Conservation (phyloP, 2,329 filamentous ascomycete species). For the Monilinia aucupariae region DNA sequence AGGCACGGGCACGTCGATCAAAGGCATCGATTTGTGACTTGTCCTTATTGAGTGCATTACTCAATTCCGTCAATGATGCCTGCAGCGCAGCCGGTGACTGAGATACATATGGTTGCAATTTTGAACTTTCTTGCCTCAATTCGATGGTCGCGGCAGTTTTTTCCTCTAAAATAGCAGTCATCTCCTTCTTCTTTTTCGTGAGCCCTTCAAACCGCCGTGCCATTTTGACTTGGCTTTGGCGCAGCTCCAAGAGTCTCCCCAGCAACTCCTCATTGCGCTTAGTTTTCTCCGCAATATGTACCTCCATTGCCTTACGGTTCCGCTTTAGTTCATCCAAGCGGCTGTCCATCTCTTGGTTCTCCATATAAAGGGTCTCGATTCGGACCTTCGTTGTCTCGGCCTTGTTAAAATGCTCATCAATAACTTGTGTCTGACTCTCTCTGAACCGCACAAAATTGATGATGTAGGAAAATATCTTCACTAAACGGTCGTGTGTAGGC, state of each 20-base stretch:
- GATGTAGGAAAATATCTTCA: constrained; percentile 94
- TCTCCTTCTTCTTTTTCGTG: constrained; percentile 70
- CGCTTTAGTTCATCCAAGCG: constrained; percentile 74
- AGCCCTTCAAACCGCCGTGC: constrained; percentile 76
- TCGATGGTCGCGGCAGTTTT: constrained; percentile 64
- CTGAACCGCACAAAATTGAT: constrained; percentile 99
- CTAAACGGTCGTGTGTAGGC: constrained; percentile 81
- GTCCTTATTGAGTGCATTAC: constrained; percentile 69
- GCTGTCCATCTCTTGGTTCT: constrained; percentile 82
- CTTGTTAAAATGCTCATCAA: constrained; percentile 91
- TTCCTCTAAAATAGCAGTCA: constrained; percentile 67
- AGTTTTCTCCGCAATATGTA: constrained; percentile 76
- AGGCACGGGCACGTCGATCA: constrained; percentile 77
- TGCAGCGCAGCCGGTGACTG: constrained; percentile 84
- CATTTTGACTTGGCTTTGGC: constrained; percentile 76
- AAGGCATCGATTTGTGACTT: constrained; percentile 81
- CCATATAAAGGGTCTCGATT: constrained; percentile 77
- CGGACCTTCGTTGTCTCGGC: constrained; percentile 77
- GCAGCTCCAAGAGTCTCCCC: constrained; percentile 71
- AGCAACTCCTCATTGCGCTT: constrained; percentile 84
- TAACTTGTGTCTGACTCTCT: constrained; percentile 81
- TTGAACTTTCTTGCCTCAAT: constrained; percentile 77
- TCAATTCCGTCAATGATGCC: constrained; percentile 73
- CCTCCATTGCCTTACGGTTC: constrained; percentile 75
- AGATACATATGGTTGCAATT: constrained; percentile 84